Evolutionary conservation across 306 rosid genomes (phyloP), one percentile per base, ranked within the genome.

Genomic region (Prunus kanzakura): DNA sequence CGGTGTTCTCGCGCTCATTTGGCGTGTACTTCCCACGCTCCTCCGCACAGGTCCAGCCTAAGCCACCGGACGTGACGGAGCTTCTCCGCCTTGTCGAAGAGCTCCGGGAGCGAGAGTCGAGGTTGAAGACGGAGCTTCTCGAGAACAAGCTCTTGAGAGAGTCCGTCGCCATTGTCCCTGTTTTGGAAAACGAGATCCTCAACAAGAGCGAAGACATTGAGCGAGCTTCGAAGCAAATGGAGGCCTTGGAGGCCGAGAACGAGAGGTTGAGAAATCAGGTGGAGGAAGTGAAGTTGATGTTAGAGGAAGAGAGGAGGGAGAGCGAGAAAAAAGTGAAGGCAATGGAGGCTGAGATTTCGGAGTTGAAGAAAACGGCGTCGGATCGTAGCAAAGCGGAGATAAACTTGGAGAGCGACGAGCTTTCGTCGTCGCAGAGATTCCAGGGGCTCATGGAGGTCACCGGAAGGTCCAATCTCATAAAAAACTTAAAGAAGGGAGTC

Each of bases 21-120:
- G 98, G 96, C 13, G 90, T 76, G 1, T 93, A 92, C 83, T 96
- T 96, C 73, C 99, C 99, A 0, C 98, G 99, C 76, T 83, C 98
- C 54, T 91, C 97, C 7, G 90, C 98, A 15, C 99, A 96, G 91
- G 99, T 96, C 1, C 99, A 96, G 86, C 99, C 99, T 3, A 81
- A 81, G 6, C 98, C 98, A 0, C 99, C 97, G 1, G 99, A 96
- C 88, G 93, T 90, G 23, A 56, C 93, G 30, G 99, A 92, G 85
- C 96, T 96, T 8, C 86, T 92, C 73, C 95, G 93, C 2, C 55
- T 88, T 0, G 97, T 96, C 1, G 99, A 96, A 71, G 96, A 88
- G 77, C 92, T 96, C 66, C 97, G 99, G 0, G 99, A 96, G 78
- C 88, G 99, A 8, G 99, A 96, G 88, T 90, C 98, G 19, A 91